Evolutionary conservation across 306 rosid genomes (phyloP).

Genomic region (Mimosa pudica): DNA sequence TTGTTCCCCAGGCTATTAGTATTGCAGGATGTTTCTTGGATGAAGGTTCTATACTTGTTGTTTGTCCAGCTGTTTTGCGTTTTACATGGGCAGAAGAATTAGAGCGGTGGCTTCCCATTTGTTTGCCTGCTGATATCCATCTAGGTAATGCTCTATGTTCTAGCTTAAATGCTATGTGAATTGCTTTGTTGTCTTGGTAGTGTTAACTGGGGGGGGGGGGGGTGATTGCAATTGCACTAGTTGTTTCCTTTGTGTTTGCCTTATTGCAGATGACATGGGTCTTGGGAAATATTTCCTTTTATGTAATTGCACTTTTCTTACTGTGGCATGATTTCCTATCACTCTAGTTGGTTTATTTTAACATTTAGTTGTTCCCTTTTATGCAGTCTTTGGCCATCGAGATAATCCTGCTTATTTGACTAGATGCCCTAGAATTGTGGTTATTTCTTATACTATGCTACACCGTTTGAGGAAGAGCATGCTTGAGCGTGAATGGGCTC

Average conservation of each 20-base stretch:
- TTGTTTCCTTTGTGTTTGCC: too few species aligned
- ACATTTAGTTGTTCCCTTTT: conserved; percentile 30
- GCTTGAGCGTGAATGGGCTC: conserved; percentile 83
- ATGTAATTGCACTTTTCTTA: not conserved
- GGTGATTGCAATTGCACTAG: too few species aligned
- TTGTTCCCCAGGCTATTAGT: conserved; percentile 73
- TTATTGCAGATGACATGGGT: too few species aligned
- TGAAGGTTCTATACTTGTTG: conserved; percentile 85
- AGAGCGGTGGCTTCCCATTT: conserved; percentile 92
- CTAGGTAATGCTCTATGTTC: conserved; percentile 55
- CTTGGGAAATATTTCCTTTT: too few species aligned
- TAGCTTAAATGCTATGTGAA: not conserved
- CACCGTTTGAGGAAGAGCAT: conserved; percentile 80
- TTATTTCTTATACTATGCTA: conserved; percentile 92
- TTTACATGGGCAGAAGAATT: conserved; percentile 96
- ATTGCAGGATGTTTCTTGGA: conserved; percentile 80
- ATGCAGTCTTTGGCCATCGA: conserved; percentile 87
- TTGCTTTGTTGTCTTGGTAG: conserved; percentile 21
- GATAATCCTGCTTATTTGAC: conserved; percentile 75
- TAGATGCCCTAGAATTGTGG: conserved; percentile 81
- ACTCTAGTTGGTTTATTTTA: conserved; percentile 22
- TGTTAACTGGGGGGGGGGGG: not conserved
- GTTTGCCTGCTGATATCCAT: conserved; percentile 85
- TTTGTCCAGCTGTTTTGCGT: conserved; percentile 94
- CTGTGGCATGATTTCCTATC: conserved; percentile 20